Percentiles rank a stretch among this genome's conserved stretches.
Conservation (phyloP, 805 yeast genomes). For the Myxozyma vanderwaltii region DNA sequence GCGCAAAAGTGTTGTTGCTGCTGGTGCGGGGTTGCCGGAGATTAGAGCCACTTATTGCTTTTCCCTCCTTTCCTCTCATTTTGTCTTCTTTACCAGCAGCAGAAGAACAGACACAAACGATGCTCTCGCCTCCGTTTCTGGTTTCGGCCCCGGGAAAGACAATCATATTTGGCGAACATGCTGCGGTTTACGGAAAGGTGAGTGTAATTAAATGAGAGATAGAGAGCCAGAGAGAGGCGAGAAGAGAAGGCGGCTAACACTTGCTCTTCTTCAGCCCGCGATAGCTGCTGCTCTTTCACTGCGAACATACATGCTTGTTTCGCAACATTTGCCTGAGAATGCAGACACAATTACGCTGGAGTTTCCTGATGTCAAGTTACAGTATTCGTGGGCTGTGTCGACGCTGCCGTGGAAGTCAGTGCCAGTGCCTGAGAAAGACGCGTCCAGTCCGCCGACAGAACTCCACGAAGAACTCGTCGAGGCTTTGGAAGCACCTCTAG, state of each 20-base stretch:
- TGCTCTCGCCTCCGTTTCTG: slow-evolving; percentile 53
- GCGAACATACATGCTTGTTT: slow-evolving; percentile 75
- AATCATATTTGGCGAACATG: slow-evolving; percentile 93
- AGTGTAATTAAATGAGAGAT: too few species aligned
- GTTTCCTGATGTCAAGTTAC: slow-evolving; percentile 79
- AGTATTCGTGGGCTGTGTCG: slow-evolving; percentile 60
- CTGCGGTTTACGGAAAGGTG: slow-evolving; percentile 83
- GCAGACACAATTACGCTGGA: slow-evolving; percentile 58
- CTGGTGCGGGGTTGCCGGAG: too few species aligned
- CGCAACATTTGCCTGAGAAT: slow-evolving; percentile 46
- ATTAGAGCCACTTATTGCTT: too few species aligned
- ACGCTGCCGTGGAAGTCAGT: slow-evolving; percentile 63
- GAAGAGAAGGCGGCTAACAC: too few species aligned
- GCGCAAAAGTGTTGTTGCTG: too few species aligned
- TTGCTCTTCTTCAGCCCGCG: slow-evolving; percentile 60
- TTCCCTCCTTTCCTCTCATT: not conserved
- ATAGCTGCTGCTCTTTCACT: slow-evolving; percentile 92
- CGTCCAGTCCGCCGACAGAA: slow-evolving; percentile 42
- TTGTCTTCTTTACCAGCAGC: not conserved
- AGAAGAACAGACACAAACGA: not conserved
- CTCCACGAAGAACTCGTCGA: slow-evolving; percentile 61
- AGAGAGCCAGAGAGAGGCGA: too few species aligned
- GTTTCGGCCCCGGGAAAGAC: slow-evolving; percentile 97
- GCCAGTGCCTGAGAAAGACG: slow-evolving; percentile 34
- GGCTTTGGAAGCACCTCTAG: slow-evolving; percentile 50